A percentile compares a stretch with the other conserved stretches of the same genome.
Conservation (phyloP, 148 eudicot genomes). For the Fagopyrum tataricum region DNA sequence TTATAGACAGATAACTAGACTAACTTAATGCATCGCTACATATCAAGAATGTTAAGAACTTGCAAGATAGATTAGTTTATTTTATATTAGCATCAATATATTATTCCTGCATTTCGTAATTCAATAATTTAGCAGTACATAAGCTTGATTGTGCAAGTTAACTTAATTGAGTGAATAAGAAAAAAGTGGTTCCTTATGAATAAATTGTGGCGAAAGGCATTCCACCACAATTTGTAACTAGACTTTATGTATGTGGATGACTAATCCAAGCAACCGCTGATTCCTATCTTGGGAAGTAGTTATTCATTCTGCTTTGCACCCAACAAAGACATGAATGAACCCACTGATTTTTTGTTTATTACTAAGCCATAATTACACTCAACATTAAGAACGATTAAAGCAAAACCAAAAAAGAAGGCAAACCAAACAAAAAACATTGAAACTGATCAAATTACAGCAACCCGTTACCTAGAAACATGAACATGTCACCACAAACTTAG, state of each 20-base stretch:
- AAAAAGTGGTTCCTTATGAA: background rate
- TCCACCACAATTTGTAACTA: background rate
- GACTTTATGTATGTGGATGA: slow-evolving; percentile 7
- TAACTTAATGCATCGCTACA: background rate
- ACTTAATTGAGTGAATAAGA: background rate
- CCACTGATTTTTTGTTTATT: background rate
- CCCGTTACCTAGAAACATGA: background rate
- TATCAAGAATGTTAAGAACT: background rate
- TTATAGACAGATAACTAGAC: background rate
- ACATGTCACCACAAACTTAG: background rate
- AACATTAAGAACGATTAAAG: background rate
- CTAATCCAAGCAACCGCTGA: slow-evolving; percentile 1
- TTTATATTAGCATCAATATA: background rate
- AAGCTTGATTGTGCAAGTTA: background rate
- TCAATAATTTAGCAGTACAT: background rate
- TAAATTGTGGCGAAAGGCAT: slow-evolving; percentile 7
- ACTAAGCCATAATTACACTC: background rate
- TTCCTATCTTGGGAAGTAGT: background rate
- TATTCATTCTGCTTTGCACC: background rate
- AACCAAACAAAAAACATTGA: background rate
- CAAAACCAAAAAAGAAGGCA: no score
- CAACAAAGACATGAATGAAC: slow-evolving; percentile 1
- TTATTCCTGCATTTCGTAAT: background rate
- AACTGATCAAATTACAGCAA: background rate
- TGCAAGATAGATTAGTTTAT: background rate